Evolutionary conservation across 2,329 filamentous ascomycete species (phyloP), one percentile per base, ranked within the genome.

Genomic region (Pseudogymnoascus destructans): DNA sequence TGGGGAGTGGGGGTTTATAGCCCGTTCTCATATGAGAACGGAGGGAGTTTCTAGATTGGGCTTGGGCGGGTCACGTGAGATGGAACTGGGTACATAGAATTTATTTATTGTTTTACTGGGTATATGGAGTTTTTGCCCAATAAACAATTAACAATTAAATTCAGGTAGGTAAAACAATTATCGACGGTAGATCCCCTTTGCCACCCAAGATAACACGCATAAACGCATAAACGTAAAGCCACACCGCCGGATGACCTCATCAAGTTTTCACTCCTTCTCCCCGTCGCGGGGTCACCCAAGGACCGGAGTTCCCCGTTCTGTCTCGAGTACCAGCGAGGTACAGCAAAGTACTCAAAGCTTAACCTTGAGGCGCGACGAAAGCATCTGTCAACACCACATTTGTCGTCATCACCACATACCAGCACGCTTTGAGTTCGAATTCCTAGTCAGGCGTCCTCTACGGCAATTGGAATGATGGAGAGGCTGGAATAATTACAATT

Each of bases 181-280:
- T 21, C 21, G n/a, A n/a, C n/a, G 19, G 27, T 17, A 27, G 23
- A 57, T 36, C 30, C 23, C 21, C 11, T 38, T 57, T 46, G 27
- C 27, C 30, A 57, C 56, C 27, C 65, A 63, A 62, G 66, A 69
- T 59, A 66, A 61, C 65, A 64, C 65, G 57, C 56, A 49, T 10
- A 49, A 49, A 49, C 42, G 42, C 23, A 25, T 49, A 49, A 49
- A 49, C 23, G 7, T 49, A 49, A 49, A 49, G 42, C 42, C 42
- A 49, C 42, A 27, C 23, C 42, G 42, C 42, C 42, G 23, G 42
- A 49, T 49, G 42, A 49, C 42, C 42, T 49, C 42, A 49, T 25
- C 6, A 49, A 17, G 42, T 49, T 49, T 49, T 49, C 42, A 49
- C 10, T 30, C 27, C 7, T 10, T 30, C 23, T 27, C n/a, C 42